Base-by-base conservation (phyloP, 2,329 filamentous ascomycete species). In the Trichoderma sp. region DNA sequence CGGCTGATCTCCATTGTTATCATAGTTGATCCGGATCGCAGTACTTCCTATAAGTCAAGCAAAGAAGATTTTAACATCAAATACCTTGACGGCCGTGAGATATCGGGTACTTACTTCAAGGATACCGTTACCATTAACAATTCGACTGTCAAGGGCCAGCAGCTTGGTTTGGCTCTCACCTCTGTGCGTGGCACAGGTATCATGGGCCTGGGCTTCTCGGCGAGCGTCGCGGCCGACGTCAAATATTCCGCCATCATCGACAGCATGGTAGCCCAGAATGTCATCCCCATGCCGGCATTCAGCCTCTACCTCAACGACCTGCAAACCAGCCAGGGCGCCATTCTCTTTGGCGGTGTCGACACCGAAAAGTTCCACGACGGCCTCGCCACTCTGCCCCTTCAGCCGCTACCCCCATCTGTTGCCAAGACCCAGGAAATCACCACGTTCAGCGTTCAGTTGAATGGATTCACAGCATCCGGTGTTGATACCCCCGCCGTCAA, bases 311-410 rank as follows among this genome's bases (percentile, higher is more conserved):
- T 87, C 75, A 78, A 94, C 78, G 89, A 92, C 74, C 79, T 93
- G 15, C 79, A 81, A 69, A 76, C 90, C 1, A 86, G 84, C 67
- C 88, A 84, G 3, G 92, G 92, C 60, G 89, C 82, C 71, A 89
- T 94, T 68, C 83, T 94, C 10, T 95, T 95, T 72, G 92, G 92
- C 53, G 92, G 90, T 58, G 88, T 94, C 71, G 91, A 95, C 76
- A 90, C 86, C 0, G 84, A 85, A 69, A 94, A 93, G 77, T 94
- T 89, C 79, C 76, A 82, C 3, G 91, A 90, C 64, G 78, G 84
- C 48, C 73, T 79, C 48, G 70, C 71, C 15, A 75, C 72, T 48
- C 70, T 83, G 25, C 73, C 78, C 5, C 87, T 93, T 69, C 79
- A 88, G 68, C 52, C 72, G 22, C 71, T 72, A 9, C 76, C 80